A percentile compares a stretch with the other conserved stretches of the same genome.
Evolutionary conservation across 495 filamentous ascomycete genomes (phyloP).

Genomic region (Apiosordaria backusii): DNA sequence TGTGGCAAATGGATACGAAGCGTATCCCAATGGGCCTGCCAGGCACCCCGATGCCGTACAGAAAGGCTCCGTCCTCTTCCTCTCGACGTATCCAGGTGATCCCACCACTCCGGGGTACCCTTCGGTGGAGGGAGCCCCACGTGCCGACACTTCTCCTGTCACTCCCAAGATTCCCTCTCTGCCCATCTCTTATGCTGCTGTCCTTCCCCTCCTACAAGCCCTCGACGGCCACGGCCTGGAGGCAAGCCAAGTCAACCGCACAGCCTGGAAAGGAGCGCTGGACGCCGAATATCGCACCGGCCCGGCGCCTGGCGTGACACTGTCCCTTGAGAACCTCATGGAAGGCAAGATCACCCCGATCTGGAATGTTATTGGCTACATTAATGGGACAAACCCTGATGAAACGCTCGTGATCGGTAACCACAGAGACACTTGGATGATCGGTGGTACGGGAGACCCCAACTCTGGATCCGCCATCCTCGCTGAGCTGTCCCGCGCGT

Average conservation of each 20-base stretch:
- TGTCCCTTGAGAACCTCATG: conserved; percentile 77
- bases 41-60: conserved; percentile 78
- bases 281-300: conserved; percentile 82
- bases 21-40: conserved; percentile 79
- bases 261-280: conserved; percentile 66
- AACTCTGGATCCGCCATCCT: conserved; percentile 59
- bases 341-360: conserved; percentile 76
- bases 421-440: conserved; percentile 85
- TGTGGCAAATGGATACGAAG: conserved; percentile 62
- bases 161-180: conserved; percentile 81
- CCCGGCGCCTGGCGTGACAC: conserved; percentile 64
- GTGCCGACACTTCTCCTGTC: conserved; percentile 55
- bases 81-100: conserved; percentile 55
- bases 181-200: conserved; percentile 79
- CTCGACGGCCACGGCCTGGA: conserved; percentile 79
- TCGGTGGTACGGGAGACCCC: conserved; percentile 66
- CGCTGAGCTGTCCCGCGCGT: conserved; percentile 71
- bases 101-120: conserved; percentile 89
- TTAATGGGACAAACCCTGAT: conserved; percentile 68
- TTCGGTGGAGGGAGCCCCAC: conserved; percentile 66
- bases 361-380: conserved; percentile 84
- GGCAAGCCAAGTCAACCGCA: conserved; percentile 64
- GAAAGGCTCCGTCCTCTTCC: conserved; percentile 73
- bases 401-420: conserved; percentile 87
- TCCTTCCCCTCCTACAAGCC: conserved; percentile 69